phyloP scores from a whole-genome alignment of 345 rosid species.

The Aethionema arabicum region DNA sequence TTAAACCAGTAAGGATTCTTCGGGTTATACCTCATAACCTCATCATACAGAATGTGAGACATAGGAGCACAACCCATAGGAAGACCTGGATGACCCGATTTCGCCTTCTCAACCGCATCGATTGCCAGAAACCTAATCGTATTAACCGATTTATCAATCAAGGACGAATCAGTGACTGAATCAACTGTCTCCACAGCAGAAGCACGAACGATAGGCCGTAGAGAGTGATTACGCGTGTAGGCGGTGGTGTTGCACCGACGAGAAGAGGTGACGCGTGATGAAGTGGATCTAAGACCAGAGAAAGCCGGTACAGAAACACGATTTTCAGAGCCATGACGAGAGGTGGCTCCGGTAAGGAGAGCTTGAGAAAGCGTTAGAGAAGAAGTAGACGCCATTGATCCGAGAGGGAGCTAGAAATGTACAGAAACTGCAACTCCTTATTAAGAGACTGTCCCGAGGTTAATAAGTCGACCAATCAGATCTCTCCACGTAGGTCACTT shows the following conservation, averaged over 20 bases:
- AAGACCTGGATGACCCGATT: slow-evolving; percentile 94
- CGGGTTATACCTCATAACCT: slow-evolving; percentile 86
- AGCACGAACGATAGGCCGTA: slow-evolving; percentile 36
- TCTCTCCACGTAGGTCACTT: slow-evolving; percentile 4
- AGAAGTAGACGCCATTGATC: slow-evolving; percentile 56
- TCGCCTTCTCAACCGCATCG: slow-evolving; percentile 96
- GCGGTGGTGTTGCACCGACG: slow-evolving; percentile 31
- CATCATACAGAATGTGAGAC: slow-evolving; percentile 89
- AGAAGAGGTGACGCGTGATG: slow-evolving; percentile 23
- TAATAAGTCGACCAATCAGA: neutral
- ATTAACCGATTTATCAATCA: slow-evolving; percentile 78
- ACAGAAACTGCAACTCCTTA: neutral
- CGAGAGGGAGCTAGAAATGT: slow-evolving; percentile 18
- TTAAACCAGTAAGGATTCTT: slow-evolving; percentile 98
- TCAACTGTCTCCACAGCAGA: slow-evolving; percentile 58
- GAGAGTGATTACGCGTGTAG: slow-evolving; percentile 33
- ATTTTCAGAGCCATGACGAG: slow-evolving; percentile 41
- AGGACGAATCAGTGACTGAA: slow-evolving; percentile 53
- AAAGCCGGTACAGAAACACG: slow-evolving; percentile 46
- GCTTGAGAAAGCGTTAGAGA: slow-evolving; percentile 56
- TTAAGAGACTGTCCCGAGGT: neutral
- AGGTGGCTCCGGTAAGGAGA: slow-evolving; percentile 47
- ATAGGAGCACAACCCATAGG: slow-evolving; percentile 99
- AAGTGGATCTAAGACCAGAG: slow-evolving; percentile 51
- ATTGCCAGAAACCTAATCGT: slow-evolving; percentile 83